These are phyloP conservation scores for Phytophthora megakarya DNA, from an alignment of 352 stramenopile genomes.

Conservation along the genomic window DNA sequence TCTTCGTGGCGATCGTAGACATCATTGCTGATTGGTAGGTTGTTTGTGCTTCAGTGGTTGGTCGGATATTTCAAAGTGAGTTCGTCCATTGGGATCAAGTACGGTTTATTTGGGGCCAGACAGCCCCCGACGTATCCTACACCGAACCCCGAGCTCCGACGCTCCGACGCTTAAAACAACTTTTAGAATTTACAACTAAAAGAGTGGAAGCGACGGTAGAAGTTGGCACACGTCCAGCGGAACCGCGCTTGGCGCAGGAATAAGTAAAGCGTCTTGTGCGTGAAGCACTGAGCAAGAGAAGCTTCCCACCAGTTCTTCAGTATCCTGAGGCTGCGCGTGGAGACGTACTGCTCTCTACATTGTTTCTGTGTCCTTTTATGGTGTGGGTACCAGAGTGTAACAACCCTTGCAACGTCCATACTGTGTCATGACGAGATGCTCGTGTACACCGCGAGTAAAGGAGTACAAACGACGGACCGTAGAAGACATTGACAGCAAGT, in stretches of 20 bases:
- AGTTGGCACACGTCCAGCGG: too few species aligned
- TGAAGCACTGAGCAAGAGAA: background rate
- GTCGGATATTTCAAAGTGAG: background rate
- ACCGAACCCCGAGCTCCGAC: background rate
- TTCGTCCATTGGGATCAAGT: too few species aligned
- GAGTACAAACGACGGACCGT: constrained; percentile 9
- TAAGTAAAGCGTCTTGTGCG: background rate
- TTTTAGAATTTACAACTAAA: background rate
- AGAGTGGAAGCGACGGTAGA: background rate
- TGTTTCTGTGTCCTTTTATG: background rate
- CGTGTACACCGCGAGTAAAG: constrained; percentile 4
- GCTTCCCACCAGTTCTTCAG: too few species aligned
- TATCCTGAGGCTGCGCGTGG: background rate
- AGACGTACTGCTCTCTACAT: background rate
- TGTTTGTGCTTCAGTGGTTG: background rate
- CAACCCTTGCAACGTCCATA: background rate
- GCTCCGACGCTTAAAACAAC: background rate
- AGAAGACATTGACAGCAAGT: constrained; percentile 5
- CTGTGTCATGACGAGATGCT: background rate
- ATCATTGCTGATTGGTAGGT: background rate
- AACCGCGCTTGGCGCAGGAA: background rate
- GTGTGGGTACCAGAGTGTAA: background rate
- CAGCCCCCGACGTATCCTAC: background rate
- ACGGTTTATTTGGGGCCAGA: background rate
- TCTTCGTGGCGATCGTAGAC: background rate